These are phyloP conservation scores for Selenicereus undatus DNA, from an alignment of 148 eudicot genomes.

Conservation along the genomic window DNA sequence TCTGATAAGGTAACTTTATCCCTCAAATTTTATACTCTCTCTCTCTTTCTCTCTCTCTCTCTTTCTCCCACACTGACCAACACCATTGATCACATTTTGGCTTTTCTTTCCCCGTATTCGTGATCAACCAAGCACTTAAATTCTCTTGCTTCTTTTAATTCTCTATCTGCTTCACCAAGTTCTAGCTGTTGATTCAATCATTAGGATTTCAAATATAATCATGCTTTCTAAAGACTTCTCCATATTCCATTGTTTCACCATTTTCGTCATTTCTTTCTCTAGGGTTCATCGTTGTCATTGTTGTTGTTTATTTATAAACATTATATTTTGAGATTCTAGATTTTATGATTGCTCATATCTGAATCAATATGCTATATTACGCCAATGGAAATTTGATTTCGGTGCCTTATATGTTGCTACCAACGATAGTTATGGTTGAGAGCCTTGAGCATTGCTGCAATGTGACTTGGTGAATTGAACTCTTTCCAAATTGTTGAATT, in stretches of 20 bases:
- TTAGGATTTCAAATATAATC: not conserved
- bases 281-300: not conserved
- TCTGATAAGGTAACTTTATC: no score
- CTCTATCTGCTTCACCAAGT: not conserved
- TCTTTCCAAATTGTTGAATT: not conserved
- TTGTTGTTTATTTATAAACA: not conserved
- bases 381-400: not conserved
- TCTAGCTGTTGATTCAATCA: not conserved
- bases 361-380: not conserved
- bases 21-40: no score
- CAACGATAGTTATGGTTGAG: not conserved
- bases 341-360: not conserved
- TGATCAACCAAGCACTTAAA: not conserved
- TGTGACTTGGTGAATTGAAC: conserved; percentile 3
- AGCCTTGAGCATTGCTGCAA: not conserved
- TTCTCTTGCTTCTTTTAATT: not conserved
- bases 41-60: not conserved
- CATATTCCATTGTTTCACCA: not conserved
- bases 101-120: not conserved
- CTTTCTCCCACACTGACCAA: no score
- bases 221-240: not conserved
- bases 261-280: not conserved
- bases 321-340: not conserved
- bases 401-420: not conserved
- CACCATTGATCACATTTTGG: no score